These are phyloP conservation scores for Fraxinus pennsylvanica DNA, from an alignment of 257 asterid genomes.

Conservation along the genomic window DNA sequence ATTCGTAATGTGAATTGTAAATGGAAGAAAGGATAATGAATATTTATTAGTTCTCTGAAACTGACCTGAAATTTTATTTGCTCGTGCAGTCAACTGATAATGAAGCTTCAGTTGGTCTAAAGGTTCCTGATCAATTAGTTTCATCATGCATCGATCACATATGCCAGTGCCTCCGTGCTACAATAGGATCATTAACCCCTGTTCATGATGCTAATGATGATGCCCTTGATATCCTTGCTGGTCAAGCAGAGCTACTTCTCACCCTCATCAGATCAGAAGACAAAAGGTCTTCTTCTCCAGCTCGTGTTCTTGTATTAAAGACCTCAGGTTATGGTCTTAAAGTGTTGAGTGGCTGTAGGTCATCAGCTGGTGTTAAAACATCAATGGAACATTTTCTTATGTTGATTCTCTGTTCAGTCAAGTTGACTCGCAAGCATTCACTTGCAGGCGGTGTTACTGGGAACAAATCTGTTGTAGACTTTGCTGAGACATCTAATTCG, in stretches of 20 bases:
- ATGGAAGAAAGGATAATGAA: background rate
- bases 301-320: conserved; percentile 53
- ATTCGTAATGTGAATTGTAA: background rate
- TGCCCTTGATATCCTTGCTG: conserved; percentile 57
- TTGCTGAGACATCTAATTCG: conserved; percentile 58
- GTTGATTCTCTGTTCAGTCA: conserved; percentile 62
- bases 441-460: conserved; percentile 27
- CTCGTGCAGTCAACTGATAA: conserved; percentile 57
- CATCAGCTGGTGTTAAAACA: conserved; percentile 42
- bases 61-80: conserved; percentile 27
- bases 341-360: conserved; percentile 52
- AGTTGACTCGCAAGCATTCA: conserved; percentile 38
- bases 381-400: conserved; percentile 53
- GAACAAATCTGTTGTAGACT: conserved; percentile 37
- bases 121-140: conserved; percentile 55
- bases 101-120: conserved; percentile 46
- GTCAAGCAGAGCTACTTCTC: conserved; percentile 77
- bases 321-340: conserved; percentile 74
- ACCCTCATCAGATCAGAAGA: conserved; percentile 52
- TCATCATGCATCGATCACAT: conserved; percentile 56
- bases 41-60: conserved; percentile 8
- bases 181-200: conserved; percentile 55
- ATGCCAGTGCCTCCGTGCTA: conserved; percentile 60
- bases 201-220: conserved; percentile 46
- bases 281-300: conserved; percentile 36